Evolutionary conservation across 2,329 filamentous ascomycete species (phyloP), one percentile per base, ranked within the genome.

Genomic region (Trichoderma sp.): DNA sequence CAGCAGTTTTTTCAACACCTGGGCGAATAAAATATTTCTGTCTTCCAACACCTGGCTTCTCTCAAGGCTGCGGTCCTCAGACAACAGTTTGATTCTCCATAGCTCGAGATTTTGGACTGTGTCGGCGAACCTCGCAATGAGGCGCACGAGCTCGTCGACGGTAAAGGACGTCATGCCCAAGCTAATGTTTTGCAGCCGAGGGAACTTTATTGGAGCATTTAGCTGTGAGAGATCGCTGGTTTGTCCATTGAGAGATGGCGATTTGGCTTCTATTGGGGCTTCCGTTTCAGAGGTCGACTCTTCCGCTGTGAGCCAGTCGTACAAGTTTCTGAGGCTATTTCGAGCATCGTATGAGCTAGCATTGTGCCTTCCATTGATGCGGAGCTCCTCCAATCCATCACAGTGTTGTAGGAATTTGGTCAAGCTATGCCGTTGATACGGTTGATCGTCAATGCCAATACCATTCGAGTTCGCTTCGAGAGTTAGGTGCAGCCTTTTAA

Each of bases 51-150:
- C 9, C 20, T 39, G 13, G 17, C 9, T 43, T n/a, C 71, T 2
- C 73, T 65, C 15, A 68, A 47, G 55, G 20, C 4, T 55, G 43
- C 39, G 12, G 17, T 50, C 6, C 2, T 64, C 23, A 1, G 68
- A 36, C 5, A 75, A 53, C 2, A 84, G 74, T 0, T 72, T 79
- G 20, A 87, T 75, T 58, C 82, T 85, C 77, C 85, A 85, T 0
- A 89, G 75, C 70, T 82, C 82, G 8, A 89, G 77, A 7, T 75
- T 75, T 9, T 80, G 77, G 2, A 90, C 79, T 0, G 81, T 85
- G 2, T 82, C 74, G 2, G 82, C 80, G 20, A 86, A 85, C 72
- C 84, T 87, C 43, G 71, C 62, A 55, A 83, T 73, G 5, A 86
- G 59, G 1, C 69, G 72, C 4, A 85, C 66, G 0, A 87, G 73